Percentiles rank a stretch among this genome's conserved stretches.
These are phyloP conservation scores for Raffaelea arxii DNA, from an alignment of 2,329 filamentous ascomycete species.

Conservation along the genomic window DNA sequence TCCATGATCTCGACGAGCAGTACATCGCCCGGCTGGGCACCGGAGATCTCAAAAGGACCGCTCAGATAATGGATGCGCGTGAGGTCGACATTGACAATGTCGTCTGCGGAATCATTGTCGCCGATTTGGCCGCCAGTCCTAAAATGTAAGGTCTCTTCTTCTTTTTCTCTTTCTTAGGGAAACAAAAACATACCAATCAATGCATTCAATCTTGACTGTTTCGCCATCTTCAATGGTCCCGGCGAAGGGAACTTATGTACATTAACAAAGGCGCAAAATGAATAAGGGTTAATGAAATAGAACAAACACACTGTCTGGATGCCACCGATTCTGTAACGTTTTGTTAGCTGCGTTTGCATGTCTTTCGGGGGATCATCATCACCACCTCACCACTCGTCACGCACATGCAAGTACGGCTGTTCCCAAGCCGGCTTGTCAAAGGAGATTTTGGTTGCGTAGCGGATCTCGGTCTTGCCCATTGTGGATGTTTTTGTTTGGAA, in stretches of 20 bases:
- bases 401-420: conserved; percentile 61
- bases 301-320: conserved; percentile 63
- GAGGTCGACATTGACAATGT: conserved; percentile 74
- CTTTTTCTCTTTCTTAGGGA: too few relatives aligned
- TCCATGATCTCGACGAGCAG: conserved; percentile 86
- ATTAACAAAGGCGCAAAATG: too few relatives aligned
- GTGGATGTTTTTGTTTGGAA: not conserved
- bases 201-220: conserved; percentile 86
- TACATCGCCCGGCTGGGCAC: conserved; percentile 75
- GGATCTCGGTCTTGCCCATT: conserved; percentile 41
- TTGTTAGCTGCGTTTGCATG: too few relatives aligned
- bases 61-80: conserved; percentile 81
- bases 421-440: conserved; percentile 61
- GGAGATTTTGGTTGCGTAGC: conserved; percentile 64
- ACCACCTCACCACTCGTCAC: conserved; percentile 16
- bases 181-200: conserved; percentile 52
- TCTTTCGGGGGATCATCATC: not conserved
- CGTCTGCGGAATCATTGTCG: conserved; percentile 85
- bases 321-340: conserved; percentile 68
- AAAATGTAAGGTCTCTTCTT: too few relatives aligned
- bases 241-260: conserved; percentile 55
- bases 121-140: conserved; percentile 71
- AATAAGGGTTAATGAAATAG: not conserved
- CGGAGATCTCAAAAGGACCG: conserved; percentile 80
- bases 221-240: conserved; percentile 72